These are phyloP conservation scores for Colletotrichum tropicicola DNA, from an alignment of 2,329 filamentous ascomycete genomes.

Conservation along the genomic window DNA sequence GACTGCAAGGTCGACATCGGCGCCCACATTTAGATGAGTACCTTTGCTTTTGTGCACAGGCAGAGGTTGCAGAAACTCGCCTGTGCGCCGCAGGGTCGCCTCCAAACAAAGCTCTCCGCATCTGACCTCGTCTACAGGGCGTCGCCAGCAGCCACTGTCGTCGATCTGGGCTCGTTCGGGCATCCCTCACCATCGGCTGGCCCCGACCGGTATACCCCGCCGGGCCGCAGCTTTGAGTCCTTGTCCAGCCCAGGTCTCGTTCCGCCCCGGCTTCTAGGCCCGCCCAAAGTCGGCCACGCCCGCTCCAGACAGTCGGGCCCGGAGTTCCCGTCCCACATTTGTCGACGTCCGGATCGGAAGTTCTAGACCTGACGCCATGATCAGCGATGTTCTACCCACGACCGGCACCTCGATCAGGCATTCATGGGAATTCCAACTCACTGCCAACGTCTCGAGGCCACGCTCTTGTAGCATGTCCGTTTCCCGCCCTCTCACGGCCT, in stretches of 20 bases:
- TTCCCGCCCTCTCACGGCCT: neutral
- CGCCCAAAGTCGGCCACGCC: neutral
- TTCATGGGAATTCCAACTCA: neutral
- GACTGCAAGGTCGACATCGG: neutral
- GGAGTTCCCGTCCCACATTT: neutral
- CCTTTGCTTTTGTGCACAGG: neutral
- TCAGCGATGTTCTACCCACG: neutral
- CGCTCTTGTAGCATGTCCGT: neutral
- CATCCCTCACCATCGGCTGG: constrained; percentile 7
- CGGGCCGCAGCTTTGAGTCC: constrained; percentile 2
- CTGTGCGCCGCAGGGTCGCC: neutral
- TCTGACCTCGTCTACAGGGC: neutral
- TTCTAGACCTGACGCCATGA: neutral
- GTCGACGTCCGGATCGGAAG: neutral
- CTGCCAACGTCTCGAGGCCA: neutral
- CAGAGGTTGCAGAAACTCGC: neutral
- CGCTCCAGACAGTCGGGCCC: neutral
- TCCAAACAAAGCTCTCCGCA: neutral
- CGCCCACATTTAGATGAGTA: neutral
- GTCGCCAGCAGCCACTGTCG: neutral
- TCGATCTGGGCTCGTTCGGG: neutral
- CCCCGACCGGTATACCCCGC: neutral
- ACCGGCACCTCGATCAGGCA: neutral
- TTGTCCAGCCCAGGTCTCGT: neutral
- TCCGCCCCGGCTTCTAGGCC: constrained; percentile 15